Evolutionary conservation across 305 asterid genomes (phyloP).

Genomic region (Withania somnifera): DNA sequence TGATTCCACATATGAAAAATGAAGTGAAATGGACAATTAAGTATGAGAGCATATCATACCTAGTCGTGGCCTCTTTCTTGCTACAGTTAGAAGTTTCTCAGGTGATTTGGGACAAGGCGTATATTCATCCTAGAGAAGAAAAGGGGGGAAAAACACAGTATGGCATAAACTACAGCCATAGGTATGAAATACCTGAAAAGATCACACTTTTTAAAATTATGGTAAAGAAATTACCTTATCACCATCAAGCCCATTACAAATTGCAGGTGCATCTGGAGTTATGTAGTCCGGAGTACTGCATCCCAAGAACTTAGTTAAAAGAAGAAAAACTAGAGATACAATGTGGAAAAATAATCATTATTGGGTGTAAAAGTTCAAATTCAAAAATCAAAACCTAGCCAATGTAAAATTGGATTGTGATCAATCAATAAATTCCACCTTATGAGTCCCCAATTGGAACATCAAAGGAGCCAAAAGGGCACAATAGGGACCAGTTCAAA

Average conservation of each 20-base stretch:
- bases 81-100: slow-evolving; percentile 37
- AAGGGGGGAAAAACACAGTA: not conserved
- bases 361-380: not conserved
- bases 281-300: slow-evolving; percentile 84
- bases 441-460: not conserved
- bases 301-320: not conserved
- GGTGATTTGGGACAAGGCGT: slow-evolving; percentile 66
- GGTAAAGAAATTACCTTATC: slow-evolving; percentile 26
- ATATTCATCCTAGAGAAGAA: slow-evolving; percentile 35
- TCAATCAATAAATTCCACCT: not conserved
- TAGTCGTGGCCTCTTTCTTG: slow-evolving; percentile 49
- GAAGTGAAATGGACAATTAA: not conserved
- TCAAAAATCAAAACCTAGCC: not conserved
- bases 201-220: not conserved
- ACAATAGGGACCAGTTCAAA: not conserved
- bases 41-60: slow-evolving; percentile 21
- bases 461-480: not conserved
- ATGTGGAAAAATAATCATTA: not conserved
- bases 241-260: slow-evolving; percentile 22
- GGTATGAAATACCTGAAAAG: no score
- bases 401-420: not conserved
- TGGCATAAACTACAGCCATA: not conserved
- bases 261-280: slow-evolving; percentile 67
- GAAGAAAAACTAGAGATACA: not conserved
- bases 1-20: not conserved